A percentile compares a stretch with the other conserved stretches of the same genome.
Evolutionary conservation across 495 filamentous ascomycete species (phyloP).

Genomic region (Neurospora discreta): DNA sequence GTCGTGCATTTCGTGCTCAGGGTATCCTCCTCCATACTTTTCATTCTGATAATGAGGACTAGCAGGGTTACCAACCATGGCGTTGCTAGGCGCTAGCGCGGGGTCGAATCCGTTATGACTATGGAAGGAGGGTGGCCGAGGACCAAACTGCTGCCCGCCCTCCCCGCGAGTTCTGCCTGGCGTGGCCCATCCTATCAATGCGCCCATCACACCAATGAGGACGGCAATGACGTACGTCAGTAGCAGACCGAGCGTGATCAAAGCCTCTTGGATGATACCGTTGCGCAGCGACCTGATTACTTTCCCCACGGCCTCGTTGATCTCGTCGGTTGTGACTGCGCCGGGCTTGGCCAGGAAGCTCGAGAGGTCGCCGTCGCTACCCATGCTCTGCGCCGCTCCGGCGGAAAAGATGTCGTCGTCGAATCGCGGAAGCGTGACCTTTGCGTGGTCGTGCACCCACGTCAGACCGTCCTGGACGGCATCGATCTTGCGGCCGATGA

Average conservation of each 20-base stretch:
- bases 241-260: constrained; percentile 62
- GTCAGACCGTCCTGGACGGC: constrained; percentile 73
- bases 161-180: constrained; percentile 43
- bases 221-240: constrained; percentile 65
- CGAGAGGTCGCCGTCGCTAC: constrained; percentile 43
- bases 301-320: constrained; percentile 60
- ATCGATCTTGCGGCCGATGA: constrained; percentile 65
- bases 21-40: background rate
- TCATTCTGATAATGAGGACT: background rate
- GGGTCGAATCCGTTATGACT: background rate
- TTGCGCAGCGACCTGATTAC: constrained; percentile 52
- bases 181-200: constrained; percentile 39
- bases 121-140: background rate
- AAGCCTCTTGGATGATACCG: constrained; percentile 59
- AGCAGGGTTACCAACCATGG: background rate
- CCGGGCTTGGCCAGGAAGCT: constrained; percentile 67
- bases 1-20: background rate
- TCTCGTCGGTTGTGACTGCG: constrained; percentile 59
- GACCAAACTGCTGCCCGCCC: constrained; percentile 26
- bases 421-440: constrained; percentile 69
- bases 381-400: constrained; percentile 57
- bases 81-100: background rate
- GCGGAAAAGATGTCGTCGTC: constrained; percentile 72
- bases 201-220: constrained; percentile 59
- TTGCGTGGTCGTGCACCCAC: constrained; percentile 78